Percentiles rank a stretch among this genome's conserved stretches.
These are phyloP conservation scores for Glycine latifolia DNA, from an alignment of 306 rosid genomes.

Conservation along the genomic window DNA sequence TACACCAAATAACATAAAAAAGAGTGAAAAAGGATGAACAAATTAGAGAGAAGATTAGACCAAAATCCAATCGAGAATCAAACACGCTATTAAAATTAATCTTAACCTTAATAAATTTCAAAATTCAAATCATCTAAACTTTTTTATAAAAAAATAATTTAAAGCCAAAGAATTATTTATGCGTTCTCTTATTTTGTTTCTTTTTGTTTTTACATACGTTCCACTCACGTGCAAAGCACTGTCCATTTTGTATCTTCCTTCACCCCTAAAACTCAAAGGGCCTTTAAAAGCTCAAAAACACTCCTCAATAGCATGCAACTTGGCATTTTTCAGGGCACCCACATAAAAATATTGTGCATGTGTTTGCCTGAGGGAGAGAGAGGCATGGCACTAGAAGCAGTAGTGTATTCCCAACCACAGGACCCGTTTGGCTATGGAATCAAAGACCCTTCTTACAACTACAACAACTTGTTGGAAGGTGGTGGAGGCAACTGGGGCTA, in stretches of 20 bases:
- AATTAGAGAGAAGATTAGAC: too few relatives aligned
- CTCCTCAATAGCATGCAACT: constrained; percentile 48
- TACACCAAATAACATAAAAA: too few relatives aligned
- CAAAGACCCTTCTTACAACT: constrained; percentile 53
- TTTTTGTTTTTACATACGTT: neutral
- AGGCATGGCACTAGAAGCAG: constrained; percentile 85
- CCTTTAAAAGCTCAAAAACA: constrained; percentile 53
- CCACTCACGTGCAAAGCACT: constrained; percentile 72
- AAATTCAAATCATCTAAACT: too few relatives aligned
- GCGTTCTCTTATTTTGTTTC: too few relatives aligned
- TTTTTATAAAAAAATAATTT: too few relatives aligned
- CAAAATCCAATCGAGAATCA: too few relatives aligned
- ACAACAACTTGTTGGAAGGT: constrained; percentile 47
- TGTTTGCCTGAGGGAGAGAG: constrained; percentile 46
- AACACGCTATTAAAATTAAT: too few relatives aligned
- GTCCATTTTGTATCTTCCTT: constrained; percentile 49
- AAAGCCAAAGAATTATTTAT: too few relatives aligned
- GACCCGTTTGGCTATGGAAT: constrained; percentile 58
- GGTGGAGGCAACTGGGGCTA: constrained; percentile 49
- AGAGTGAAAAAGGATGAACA: too few relatives aligned
- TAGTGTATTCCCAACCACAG: constrained; percentile 76
- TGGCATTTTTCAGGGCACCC: neutral
- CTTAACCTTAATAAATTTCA: too few relatives aligned
- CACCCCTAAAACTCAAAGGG: neutral
- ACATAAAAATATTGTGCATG: constrained; percentile 13